Evolutionary conservation across 2,329 filamentous ascomycete genomes (phyloP).

Genomic region (Exophiala spinifera): DNA sequence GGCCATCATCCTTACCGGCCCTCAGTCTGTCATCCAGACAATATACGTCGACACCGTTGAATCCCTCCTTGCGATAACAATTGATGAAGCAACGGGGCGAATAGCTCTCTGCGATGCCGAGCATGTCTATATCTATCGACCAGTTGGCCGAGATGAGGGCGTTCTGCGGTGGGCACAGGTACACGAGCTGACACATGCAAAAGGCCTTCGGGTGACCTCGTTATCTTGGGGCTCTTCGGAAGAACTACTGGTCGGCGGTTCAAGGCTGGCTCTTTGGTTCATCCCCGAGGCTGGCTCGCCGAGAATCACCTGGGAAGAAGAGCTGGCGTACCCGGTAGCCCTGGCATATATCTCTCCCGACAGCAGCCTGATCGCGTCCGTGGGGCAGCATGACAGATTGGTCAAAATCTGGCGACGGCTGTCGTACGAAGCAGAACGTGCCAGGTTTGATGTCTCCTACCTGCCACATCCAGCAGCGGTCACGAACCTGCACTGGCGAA

Average conservation of each 20-base stretch:
- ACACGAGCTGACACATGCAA: constrained; percentile 37
- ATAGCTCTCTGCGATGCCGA: constrained; percentile 70
- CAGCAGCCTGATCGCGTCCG: constrained; percentile 79
- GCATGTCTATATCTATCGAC: constrained; percentile 73
- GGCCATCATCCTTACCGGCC: constrained; percentile 75
- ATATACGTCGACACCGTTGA: constrained; percentile 75
- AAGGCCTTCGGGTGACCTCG: constrained; percentile 47
- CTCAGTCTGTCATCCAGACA: constrained; percentile 76
- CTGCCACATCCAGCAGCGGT: constrained; percentile 78
- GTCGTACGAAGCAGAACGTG: constrained; percentile 76
- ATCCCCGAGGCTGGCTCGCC: constrained; percentile 40
- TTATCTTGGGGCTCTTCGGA: constrained; percentile 86
- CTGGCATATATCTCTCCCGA: constrained; percentile 80
- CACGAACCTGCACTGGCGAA: constrained; percentile 83
- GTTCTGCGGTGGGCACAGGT: constrained; percentile 50
- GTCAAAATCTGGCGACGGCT: constrained; percentile 91
- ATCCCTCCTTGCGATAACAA: constrained; percentile 70
- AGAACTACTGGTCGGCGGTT: constrained; percentile 77
- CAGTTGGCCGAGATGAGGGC: constrained; percentile 67
- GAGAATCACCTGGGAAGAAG: constrained; percentile 66
- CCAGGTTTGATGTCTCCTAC: constrained; percentile 86
- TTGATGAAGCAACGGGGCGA: constrained; percentile 80
- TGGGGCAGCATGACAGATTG: constrained; percentile 72
- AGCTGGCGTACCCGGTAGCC: constrained; percentile 69
- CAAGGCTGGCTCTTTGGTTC: constrained; percentile 67